Evolutionary conservation across 2,329 filamentous ascomycete species (phyloP), one percentile per base, ranked within the genome.

Genomic region (Clarireedia monteithiana): DNA sequence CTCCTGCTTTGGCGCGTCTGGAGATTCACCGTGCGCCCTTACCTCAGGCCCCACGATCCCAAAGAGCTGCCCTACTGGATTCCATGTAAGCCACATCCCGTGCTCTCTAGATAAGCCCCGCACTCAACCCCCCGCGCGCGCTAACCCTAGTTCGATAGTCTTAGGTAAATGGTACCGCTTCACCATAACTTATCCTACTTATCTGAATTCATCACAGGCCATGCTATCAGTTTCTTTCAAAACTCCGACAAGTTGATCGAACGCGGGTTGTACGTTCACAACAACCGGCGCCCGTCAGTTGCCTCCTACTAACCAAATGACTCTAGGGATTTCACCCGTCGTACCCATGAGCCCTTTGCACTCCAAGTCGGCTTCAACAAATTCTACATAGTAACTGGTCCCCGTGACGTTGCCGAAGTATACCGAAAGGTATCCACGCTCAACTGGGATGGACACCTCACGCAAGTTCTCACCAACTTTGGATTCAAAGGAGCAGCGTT

Each of bases 41-140:
- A 26, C 23, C 20, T 56, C 9, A 44, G 42, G n/a, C 54, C 54
- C 12, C 47, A 56, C n/a, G 24, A 38, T 4, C 54, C 54, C 2
- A 39, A 38, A 20, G 54, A 51, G 23, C 40, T 56, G 15, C 54
- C 54, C 14, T 56, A 56, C n/a, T 56, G 48, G 48, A 51, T 56
- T 7, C 54, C 54, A 52, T 17, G 54, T 56, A 52, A 27, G 54
- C 17, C 3, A 30, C 30, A 17, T n/a, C 23, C 23, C 4, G 3
- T 12, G 1, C 5, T 4, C 27, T 20, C 6, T n/a, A 9, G 5
- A 7, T 7, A n/a, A 17, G 4, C 4, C 45, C 38, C 38, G 38
- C n/a, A 40, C 38, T 40, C 26, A 27, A 4, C 24, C 20, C 20
- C 20, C 2, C 20, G 20, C 20, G 20, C 20, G 20, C 26, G 38